These are phyloP conservation scores for Helotiales sp. DNA, from an alignment of 2,329 filamentous ascomycete genomes.

Conservation along the genomic window DNA sequence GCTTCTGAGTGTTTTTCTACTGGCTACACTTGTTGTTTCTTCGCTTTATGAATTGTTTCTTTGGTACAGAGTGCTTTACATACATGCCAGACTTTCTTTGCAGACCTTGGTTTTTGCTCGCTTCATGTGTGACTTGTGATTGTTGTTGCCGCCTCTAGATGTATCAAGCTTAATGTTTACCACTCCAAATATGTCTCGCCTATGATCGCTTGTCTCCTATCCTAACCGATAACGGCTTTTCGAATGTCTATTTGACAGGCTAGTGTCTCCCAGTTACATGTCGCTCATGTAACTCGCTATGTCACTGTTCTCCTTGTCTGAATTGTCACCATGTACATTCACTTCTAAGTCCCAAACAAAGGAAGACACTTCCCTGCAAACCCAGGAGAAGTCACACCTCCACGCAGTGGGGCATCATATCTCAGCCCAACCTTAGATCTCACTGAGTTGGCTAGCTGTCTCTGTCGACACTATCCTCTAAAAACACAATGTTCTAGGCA, in stretches of 20 bases:
- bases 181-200: not conserved
- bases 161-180: not conserved
- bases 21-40: constrained; percentile 6
- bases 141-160: not conserved
- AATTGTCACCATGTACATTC: too few species aligned
- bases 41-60: constrained; percentile 6
- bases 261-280: not conserved
- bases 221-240: too few species aligned
- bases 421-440: too few species aligned
- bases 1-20: constrained; percentile 18
- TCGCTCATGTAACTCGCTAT: not conserved
- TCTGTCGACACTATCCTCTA: too few species aligned
- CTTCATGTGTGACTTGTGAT: not conserved
- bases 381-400: too few species aligned
- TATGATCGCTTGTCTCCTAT: not conserved
- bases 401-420: too few species aligned
- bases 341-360: too few species aligned
- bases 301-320: not conserved
- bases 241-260: not conserved
- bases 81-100: constrained; percentile 8
- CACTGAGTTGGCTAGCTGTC: too few species aligned
- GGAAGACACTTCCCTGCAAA: too few species aligned
- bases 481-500: too few species aligned
- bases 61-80: constrained; percentile 6
- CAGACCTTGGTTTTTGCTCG: not conserved